phyloP scores from a whole-genome alignment of 2,329 filamentous ascomycete genomes.

The Fusarium robinianum region DNA sequence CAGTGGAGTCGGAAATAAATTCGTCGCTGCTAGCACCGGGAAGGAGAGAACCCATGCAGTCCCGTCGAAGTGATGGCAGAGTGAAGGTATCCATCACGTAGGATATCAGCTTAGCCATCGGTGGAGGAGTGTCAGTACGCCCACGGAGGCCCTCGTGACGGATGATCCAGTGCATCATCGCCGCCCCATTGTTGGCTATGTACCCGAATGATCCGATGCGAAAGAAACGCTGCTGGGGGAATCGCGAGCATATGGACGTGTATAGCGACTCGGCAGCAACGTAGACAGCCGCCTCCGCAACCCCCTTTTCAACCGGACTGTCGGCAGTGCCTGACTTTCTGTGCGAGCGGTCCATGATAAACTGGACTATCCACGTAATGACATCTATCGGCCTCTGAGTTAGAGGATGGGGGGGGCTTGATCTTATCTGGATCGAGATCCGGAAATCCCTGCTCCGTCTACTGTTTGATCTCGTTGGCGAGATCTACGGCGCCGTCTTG shows the following conservation, averaged over 20 bases:
- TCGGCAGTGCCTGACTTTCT: not conserved
- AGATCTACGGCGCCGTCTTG: not conserved
- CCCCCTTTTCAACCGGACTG: too few species aligned
- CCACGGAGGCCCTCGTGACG: not conserved
- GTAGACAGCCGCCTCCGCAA: not conserved
- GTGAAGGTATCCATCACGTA: not conserved
- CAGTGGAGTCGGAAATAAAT: not conserved
- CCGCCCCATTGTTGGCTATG: not conserved
- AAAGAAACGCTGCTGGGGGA: not conserved
- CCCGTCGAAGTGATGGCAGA: not conserved
- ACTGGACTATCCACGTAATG: not conserved
- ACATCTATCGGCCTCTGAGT: not conserved
- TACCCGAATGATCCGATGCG: not conserved
- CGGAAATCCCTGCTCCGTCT: not conserved
- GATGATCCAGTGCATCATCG: not conserved
- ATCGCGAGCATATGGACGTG: not conserved
- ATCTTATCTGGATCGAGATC: not conserved
- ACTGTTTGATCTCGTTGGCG: not conserved
- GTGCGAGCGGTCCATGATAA: not conserved
- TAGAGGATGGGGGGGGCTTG: not conserved
- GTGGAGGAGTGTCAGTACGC: not conserved
- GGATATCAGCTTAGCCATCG: not conserved
- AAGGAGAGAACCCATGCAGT: not conserved
- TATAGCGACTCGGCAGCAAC: not conserved
- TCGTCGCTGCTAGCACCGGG: not conserved